Percentiles rank a stretch among this genome's conserved stretches.
These are phyloP conservation scores for Pyricularia grisea DNA, from an alignment of 2,329 filamentous ascomycete species.

Conservation along the genomic window DNA sequence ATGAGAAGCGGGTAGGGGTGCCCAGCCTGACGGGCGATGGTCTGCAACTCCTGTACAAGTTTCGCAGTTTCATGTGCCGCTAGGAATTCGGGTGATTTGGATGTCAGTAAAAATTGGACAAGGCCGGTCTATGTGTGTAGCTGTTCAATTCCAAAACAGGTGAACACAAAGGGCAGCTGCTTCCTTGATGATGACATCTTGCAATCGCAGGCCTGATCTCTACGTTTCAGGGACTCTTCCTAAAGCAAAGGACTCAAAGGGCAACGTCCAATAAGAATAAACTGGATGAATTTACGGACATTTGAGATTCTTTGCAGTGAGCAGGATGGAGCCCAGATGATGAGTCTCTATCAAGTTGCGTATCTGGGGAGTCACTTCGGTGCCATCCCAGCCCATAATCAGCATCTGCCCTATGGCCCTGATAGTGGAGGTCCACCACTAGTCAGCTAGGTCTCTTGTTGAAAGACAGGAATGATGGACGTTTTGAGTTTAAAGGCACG, in stretches of 20 bases:
- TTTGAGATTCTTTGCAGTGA: slow-evolving; percentile 79
- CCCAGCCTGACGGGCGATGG: slow-evolving; percentile 80
- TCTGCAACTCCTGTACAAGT: slow-evolving; percentile 85
- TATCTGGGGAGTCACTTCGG: slow-evolving; percentile 74
- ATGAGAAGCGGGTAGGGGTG: slow-evolving; percentile 86
- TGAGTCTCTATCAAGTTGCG: slow-evolving; percentile 71
- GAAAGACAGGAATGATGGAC: background rate
- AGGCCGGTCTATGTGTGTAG: background rate
- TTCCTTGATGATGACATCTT: background rate
- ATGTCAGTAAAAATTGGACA: background rate
- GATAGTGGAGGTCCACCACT: slow-evolving; percentile 11
- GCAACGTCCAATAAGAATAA: background rate
- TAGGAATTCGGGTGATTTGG: slow-evolving; percentile 25
- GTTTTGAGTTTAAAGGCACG: slow-evolving; percentile 20
- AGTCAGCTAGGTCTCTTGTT: slow-evolving; percentile 20
- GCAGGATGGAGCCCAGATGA: slow-evolving; percentile 78
- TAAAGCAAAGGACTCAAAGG: background rate
- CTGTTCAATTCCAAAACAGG: background rate
- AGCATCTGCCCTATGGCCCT: slow-evolving; percentile 68
- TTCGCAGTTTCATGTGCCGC: slow-evolving; percentile 84
- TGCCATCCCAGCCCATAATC: slow-evolving; percentile 82
- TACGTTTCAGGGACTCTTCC: background rate
- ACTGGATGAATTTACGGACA: slow-evolving; percentile 38
- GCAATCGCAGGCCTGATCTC: background rate
- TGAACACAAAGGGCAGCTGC: background rate